These are phyloP conservation scores for Arthroderma sp. DNA, from an alignment of 2,329 filamentous ascomycete genomes.

Conservation along the genomic window DNA sequence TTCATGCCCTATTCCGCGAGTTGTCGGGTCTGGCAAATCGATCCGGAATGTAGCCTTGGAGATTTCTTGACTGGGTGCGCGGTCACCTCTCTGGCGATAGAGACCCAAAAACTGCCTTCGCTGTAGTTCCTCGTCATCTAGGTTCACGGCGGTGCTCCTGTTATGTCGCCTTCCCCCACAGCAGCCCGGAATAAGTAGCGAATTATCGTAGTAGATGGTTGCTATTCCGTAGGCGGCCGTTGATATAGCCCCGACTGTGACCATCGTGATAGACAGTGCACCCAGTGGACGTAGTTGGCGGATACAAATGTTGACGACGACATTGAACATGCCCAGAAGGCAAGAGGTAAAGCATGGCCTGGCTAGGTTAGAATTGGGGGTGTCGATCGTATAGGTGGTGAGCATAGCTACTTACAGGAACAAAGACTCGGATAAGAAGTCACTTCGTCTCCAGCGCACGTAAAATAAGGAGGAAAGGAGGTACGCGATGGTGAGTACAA, in stretches of 20 bases:
- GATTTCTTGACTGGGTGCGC: conserved; percentile 17
- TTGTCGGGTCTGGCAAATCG: conserved; percentile 14
- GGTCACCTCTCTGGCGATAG: conserved; percentile 18
- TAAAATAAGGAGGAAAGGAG: conserved; percentile 14
- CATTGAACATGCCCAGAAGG: conserved; percentile 21
- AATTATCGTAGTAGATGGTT: conserved; percentile 11
- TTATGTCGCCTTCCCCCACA: neutral
- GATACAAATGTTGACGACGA: conserved; percentile 21
- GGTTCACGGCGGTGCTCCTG: conserved; percentile 7
- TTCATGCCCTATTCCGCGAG: conserved; percentile 6
- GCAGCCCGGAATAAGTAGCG: too few species aligned
- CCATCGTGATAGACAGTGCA: conserved; percentile 15
- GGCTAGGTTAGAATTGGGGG: neutral
- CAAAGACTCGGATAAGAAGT: conserved; percentile 18
- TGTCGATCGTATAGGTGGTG: conserved; percentile 1
- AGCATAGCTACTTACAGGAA: conserved; percentile 16
- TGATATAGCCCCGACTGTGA: conserved; percentile 18
- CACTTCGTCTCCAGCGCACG: conserved; percentile 12
- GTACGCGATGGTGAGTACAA: conserved; percentile 18
- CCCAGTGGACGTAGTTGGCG: conserved; percentile 18
- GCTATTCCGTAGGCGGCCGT: conserved; percentile 17
- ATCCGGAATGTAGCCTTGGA: conserved; percentile 18
- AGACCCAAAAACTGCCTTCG: conserved; percentile 27
- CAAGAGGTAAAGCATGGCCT: conserved; percentile 17
- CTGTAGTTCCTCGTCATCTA: conserved; percentile 26